Evolutionary conservation across 2,329 filamentous ascomycete species (phyloP), one percentile per base, ranked within the genome.

Genomic region (Aspergillus hortae): DNA sequence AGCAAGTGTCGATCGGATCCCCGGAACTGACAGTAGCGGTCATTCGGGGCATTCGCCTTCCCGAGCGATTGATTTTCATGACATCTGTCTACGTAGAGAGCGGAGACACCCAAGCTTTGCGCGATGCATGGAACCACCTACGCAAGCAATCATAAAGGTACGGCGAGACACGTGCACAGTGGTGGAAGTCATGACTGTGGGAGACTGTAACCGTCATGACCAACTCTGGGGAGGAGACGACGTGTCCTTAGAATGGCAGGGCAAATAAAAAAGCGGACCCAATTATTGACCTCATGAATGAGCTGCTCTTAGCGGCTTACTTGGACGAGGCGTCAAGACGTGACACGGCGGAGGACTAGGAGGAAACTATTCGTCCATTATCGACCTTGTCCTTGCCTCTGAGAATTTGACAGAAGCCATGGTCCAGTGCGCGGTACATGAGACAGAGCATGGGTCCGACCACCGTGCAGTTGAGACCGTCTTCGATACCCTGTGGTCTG

Each of bases 221-320:
- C 55, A 61, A 55, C 51, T 68, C 27, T 68, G 54, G 60, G 62
- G 57, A 54, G 61, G 61, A 56, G 60, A 67, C 46, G 49, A 64
- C 9, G 54, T 68, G 12, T 69, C 67, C 21, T 60, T 66, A 36
- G 54, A 55, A 17, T 64, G 65, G 49, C 57, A 74, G 55, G 69
- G 70, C n/a, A n/a, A n/a, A n/a, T n/a, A n/a, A n/a, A n/a, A 66
- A 73, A 60, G 70, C 61, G 19, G 61, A 71, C 44, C 55, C 46
- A 46, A 70, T 73, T 41, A 65, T 74, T 44, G 56, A 71, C 46
- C 56, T 74, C 4, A 73, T 73, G 56, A 65, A 52, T 54, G 59
- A 71, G 35, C 62, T 53, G 49, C 46, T 40, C 63, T 74, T 2
- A 50, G 50, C 19, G 72, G 68, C 58, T 52, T 74, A 27, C 66